These are phyloP conservation scores for Tephrocybe rancida DNA, from an alignment of 768 basidiomycete genomes.

Conservation along the genomic window DNA sequence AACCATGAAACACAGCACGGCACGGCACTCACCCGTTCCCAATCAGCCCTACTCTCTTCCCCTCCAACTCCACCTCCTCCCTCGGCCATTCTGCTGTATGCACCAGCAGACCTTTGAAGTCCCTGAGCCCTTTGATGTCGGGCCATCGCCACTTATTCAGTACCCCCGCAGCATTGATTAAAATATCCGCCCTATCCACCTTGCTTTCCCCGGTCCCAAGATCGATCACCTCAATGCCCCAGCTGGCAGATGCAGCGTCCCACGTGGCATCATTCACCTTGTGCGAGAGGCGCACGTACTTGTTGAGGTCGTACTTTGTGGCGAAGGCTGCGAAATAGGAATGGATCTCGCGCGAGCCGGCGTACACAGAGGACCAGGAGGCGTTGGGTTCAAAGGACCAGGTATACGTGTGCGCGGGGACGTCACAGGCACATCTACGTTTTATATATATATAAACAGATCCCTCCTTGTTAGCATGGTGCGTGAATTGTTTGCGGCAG, in stretches of 20 bases:
- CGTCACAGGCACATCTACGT: conserved; percentile 33
- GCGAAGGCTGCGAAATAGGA: conserved; percentile 31
- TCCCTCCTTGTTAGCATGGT: no score
- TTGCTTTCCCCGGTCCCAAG: conserved; percentile 16
- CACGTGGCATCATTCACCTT: conserved; percentile 30
- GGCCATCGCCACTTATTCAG: conserved; percentile 43
- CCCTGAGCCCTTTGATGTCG: conserved; percentile 32
- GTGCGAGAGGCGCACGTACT: conserved; percentile 31
- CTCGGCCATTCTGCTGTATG: conserved; percentile 36
- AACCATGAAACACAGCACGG: no score
- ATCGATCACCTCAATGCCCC: conserved; percentile 31
- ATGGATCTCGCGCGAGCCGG: conserved; percentile 30
- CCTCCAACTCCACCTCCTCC: conserved; percentile 30
- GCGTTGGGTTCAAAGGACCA: conserved; percentile 35
- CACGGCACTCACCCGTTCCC: conserved; percentile 36
- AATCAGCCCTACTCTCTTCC: conserved; percentile 37
- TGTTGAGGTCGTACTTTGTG: conserved; percentile 30
- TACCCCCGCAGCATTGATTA: conserved; percentile 34
- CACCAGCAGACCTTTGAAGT: conserved; percentile 34
- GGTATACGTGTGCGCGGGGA: conserved; percentile 33
- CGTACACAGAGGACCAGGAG: conserved; percentile 34
- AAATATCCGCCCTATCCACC: conserved; percentile 30
- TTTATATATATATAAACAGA: background rate
- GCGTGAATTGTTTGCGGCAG: background rate
- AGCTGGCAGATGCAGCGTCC: conserved; percentile 26